These are phyloP conservation scores for Linum trigynum DNA, from an alignment of 345 rosid genomes.

Conservation along the genomic window DNA sequence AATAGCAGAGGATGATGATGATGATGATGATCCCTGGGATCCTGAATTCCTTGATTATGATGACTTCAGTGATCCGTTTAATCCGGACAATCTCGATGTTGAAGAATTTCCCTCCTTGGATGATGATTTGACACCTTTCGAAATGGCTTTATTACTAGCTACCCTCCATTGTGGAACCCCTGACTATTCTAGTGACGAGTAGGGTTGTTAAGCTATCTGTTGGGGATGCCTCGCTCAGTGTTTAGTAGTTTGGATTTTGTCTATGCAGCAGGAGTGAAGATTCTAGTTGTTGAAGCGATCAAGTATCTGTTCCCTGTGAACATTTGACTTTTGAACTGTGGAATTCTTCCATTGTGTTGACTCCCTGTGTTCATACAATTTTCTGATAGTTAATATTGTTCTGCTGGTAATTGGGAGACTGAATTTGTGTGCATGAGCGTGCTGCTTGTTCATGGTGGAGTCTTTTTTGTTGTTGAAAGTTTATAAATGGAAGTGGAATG, in stretches of 20 bases:
- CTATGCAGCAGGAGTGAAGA: not conserved
- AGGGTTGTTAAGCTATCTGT: constrained; percentile 17
- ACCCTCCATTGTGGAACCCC: constrained; percentile 36
- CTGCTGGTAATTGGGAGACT: too few relatives aligned
- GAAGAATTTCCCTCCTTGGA: constrained; percentile 27
- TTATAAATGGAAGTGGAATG: too few relatives aligned
- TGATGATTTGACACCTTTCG: constrained; percentile 33
- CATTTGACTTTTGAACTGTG: too few relatives aligned
- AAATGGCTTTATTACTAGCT: constrained; percentile 42
- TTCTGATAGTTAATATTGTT: too few relatives aligned
- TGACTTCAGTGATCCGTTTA: not conserved
- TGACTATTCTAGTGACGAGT: constrained; percentile 45
- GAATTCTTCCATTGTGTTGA: not conserved
- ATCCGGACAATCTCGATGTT: not conserved
- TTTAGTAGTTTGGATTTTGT: not conserved
- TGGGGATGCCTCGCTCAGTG: not conserved
- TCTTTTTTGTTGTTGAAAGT: too few relatives aligned
- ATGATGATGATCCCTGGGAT: not conserved
- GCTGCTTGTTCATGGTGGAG: too few relatives aligned
- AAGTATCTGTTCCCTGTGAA: not conserved
- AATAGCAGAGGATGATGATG: constrained; percentile 40
- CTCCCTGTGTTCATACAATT: not conserved
- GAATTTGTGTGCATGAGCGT: too few relatives aligned
- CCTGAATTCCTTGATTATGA: not conserved
- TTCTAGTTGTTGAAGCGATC: not conserved